Conservation (phyloP, 1,284 basidiomycete genomes). For the Ceratobasidium sp. region DNA sequence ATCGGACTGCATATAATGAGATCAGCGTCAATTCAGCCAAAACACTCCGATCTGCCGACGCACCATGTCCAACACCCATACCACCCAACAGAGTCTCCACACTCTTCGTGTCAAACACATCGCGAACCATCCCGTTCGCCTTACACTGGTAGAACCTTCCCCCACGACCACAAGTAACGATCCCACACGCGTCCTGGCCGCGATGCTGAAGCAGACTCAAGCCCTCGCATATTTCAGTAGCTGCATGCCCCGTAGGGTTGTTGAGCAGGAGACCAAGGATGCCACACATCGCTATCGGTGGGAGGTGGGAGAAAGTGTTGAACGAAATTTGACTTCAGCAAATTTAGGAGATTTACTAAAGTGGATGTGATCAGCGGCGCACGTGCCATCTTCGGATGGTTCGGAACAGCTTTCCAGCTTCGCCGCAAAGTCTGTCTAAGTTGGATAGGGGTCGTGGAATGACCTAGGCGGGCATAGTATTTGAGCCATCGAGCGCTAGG, state of each 20-base stretch:
- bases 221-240: slow-evolving; percentile 89
- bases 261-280: slow-evolving; percentile 87
- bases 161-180: slow-evolving; percentile 95
- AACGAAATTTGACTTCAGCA: slow-evolving; percentile 33
- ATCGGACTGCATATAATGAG: slow-evolving; percentile 71
- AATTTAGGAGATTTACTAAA: slow-evolving; percentile 21
- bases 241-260: slow-evolving; percentile 79
- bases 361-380: slow-evolving; percentile 25
- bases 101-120: slow-evolving; percentile 90
- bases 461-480: too few relatives aligned
- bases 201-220: slow-evolving; percentile 92
- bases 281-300: slow-evolving; percentile 70
- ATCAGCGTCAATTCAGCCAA: slow-evolving; percentile 27
- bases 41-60: slow-evolving; percentile 51
- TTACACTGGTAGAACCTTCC: slow-evolving; percentile 99
- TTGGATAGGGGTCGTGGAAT: too few relatives aligned
- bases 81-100: slow-evolving; percentile 85
- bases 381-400: slow-evolving; percentile 10
- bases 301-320: slow-evolving; percentile 20
- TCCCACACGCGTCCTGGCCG: slow-evolving; percentile 98
- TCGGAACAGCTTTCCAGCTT: background rate
- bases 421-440: background rate
- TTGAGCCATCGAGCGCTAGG: too few relatives aligned
- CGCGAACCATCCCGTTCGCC: slow-evolving; percentile 99
- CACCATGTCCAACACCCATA: slow-evolving; percentile 99